Conservation (phyloP, 2,329 filamentous ascomycete genomes). For the Pseudogymnoascus sp. region DNA sequence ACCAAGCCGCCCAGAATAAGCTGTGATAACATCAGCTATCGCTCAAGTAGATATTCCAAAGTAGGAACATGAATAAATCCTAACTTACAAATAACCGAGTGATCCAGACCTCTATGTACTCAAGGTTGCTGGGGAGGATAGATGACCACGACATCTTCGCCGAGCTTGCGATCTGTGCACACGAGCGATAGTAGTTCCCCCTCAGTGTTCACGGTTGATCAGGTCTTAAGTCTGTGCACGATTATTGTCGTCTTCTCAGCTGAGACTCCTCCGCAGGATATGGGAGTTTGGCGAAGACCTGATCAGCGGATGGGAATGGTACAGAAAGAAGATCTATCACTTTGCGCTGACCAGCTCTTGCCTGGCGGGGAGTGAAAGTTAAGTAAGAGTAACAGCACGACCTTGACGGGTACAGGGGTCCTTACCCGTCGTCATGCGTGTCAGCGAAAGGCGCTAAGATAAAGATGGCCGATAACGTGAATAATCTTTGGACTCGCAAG, state of each 20-base stretch:
- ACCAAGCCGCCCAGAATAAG: constrained; percentile 53
- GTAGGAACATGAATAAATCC: constrained; percentile 15
- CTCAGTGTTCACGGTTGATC: background rate
- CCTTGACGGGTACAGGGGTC: constrained; percentile 11
- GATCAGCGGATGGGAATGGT: background rate
- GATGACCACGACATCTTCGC: constrained; percentile 59
- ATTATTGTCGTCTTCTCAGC: background rate
- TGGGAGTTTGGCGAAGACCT: background rate
- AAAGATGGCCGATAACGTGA: constrained; percentile 10
- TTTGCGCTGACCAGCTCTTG: constrained; percentile 5
- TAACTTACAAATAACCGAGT: constrained; percentile 54
- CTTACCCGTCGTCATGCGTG: constrained; percentile 8
- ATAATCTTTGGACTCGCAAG: constrained; percentile 8
- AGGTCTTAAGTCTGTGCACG: background rate
- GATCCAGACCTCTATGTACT: constrained; percentile 55
- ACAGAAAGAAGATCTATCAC: background rate
- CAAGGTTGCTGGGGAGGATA: constrained; percentile 54
- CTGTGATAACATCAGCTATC: constrained; percentile 34
- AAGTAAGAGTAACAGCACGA: constrained; percentile 5
- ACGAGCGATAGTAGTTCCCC: background rate
- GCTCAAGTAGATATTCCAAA: background rate
- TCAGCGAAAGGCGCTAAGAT: constrained; percentile 8
- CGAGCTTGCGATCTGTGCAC: background rate
- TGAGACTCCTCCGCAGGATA: background rate
- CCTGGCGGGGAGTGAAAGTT: background rate